Conservation (phyloP, 768 basidiomycete genomes). For the Scleroderma citrinum region DNA sequence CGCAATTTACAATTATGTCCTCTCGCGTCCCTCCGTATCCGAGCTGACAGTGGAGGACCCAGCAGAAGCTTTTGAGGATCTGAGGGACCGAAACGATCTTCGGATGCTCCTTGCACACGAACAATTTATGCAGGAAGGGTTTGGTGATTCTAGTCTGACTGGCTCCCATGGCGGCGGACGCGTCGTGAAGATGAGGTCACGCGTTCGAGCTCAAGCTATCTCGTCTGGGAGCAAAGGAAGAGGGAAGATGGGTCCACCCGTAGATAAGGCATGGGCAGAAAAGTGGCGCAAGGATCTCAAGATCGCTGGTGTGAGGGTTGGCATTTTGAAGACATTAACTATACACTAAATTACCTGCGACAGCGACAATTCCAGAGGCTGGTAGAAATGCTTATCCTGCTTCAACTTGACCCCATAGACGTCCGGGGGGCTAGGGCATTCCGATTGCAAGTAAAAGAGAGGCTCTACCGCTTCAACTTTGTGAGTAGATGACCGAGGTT, state of each 20-base stretch:
- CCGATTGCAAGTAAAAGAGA: slow-evolving; percentile 89
- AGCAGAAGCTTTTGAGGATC: slow-evolving; percentile 94
- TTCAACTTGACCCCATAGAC: slow-evolving; percentile 62
- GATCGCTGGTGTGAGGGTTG: slow-evolving; percentile 69
- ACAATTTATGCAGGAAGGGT: slow-evolving; percentile 67
- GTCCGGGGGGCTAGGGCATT: slow-evolving; percentile 53
- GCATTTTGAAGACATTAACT: background rate
- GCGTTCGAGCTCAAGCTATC: slow-evolving; percentile 23
- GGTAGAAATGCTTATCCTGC: slow-evolving; percentile 83
- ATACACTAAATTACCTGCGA: background rate
- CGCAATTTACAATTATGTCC: slow-evolving; percentile 74
- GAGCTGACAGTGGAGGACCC: slow-evolving; percentile 98
- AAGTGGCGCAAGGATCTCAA: slow-evolving; percentile 79
- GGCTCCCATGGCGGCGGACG: slow-evolving; percentile 46
- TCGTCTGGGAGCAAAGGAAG: slow-evolving; percentile 24
- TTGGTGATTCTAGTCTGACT: slow-evolving; percentile 34
- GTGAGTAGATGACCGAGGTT: slow-evolving; percentile 39
- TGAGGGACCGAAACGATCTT: slow-evolving; percentile 89
- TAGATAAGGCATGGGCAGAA: slow-evolving; percentile 72
- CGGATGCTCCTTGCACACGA: slow-evolving; percentile 62
- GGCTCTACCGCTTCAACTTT: slow-evolving; percentile 92
- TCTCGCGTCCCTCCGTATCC: slow-evolving; percentile 62
- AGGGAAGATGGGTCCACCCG: slow-evolving; percentile 73
- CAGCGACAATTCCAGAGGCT: slow-evolving; percentile 93
- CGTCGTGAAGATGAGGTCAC: slow-evolving; percentile 34